Evolutionary conservation across 306 rosid genomes (phyloP), one percentile per base, ranked within the genome.

Genomic region (Quercus berberidifolia): DNA sequence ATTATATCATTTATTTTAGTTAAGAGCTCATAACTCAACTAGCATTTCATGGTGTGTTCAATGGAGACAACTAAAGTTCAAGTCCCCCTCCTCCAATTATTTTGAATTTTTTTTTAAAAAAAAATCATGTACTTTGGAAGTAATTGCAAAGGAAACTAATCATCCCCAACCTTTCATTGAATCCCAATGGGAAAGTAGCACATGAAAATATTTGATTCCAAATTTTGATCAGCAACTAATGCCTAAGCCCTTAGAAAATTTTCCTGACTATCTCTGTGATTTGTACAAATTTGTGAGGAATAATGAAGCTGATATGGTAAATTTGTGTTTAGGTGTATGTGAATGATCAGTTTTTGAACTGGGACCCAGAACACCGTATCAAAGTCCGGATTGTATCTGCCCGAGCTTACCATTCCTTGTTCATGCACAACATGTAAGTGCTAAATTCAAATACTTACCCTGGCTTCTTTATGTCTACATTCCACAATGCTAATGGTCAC

Each of bases 371-470:
- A 84, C 84, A 94, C 84, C 75, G 80, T 77, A 88, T 94, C 88
- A 94, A 94, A 89, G 98, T 94, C 26, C 79, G 98, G 18, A 94
- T 94, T 69, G 96, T 92, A 0, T 85, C 98, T 2, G 98, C 97
- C 1, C 88, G 98, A 86, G 98, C 98, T 80, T 94, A 94, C 87
- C 98, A 94, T 90, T 92, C 98, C 67, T 79, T 94, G 79, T 94
- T 92, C 83, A 94, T 94, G 98, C 94, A 94, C 86, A 92, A 94
- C 97, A 94, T 94, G 98, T 93, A 93, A 93, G 98, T 86, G 71
- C 82, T 17, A 35, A 79, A 52, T 46, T 64, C 78, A 71, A 76
- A 55, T 69, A 80, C 69, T 70, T 25, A 9, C 31, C 35, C 23
- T 20, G 10, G 25, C 11, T 19, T 20, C 5, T 58, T 8, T 58